Evolutionary conservation across 495 filamentous ascomycete genomes (phyloP), one percentile per base, ranked within the genome.

Genomic region (Penicillium cinerascens): DNA sequence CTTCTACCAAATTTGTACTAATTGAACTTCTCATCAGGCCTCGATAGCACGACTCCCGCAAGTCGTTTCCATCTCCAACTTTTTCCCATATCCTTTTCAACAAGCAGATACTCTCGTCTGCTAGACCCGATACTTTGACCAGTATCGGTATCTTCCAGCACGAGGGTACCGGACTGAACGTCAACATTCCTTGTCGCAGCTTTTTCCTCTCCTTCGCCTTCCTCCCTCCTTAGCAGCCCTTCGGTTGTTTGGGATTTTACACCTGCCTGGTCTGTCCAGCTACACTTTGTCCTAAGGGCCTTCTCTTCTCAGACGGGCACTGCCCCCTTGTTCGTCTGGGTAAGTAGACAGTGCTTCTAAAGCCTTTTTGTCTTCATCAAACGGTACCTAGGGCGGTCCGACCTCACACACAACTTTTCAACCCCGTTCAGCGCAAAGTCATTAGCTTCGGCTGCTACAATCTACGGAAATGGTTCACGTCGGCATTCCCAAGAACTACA

Each of bases 291-390:
- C 64, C 69, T 58, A 86, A 92, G 89, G 89, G 90, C 89, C 89
- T 91, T 89, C 89, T 91, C 85, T 92, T 80, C 86, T 89, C 87
- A 87, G 83, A 78, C 87, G 87, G 77, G 84, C 85, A 84, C 82
- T 79, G 80, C 82, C 85, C 71, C 71, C 68, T 83, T 80, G 87
- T 92, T 90, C 87, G 87, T 91, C 88, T 92, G 87, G 82, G 87
- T 81, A 83, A 68, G 73, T 71, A 78, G 79, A 80, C 72, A 78
- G 77, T 78, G 83, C 81, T 83, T 80, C 78, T 76, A 70, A 66
- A 73, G 65, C 69, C 60, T 61, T 69, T 33, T 67, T 62, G 59
- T 73, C 65, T 70, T 18, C 38, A 51, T 54, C 54, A 47, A 47
- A 46, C 43, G 46, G 47, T 60, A 29, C 50, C 44, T 43, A 57